Percentiles rank a stretch among this genome's conserved stretches.
Evolutionary conservation across 192 early-diverging fungal genomes (phyloP).

Genomic region (Linnemannia schmuckeri): DNA sequence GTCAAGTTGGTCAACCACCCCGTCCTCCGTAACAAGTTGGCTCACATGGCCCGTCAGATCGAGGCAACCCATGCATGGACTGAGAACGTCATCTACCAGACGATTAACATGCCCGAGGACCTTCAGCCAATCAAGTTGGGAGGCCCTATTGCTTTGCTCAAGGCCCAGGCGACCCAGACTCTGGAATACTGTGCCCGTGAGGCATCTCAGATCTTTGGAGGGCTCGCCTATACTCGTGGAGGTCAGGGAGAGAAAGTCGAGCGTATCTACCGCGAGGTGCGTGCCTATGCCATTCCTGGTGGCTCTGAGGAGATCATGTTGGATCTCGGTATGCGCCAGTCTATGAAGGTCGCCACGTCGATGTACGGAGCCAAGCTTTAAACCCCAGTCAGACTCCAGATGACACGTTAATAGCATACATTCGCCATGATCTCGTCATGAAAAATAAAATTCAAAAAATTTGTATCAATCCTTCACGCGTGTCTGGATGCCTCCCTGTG

Average conservation of each 20-base stretch:
- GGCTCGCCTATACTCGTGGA: conserved; percentile 84
- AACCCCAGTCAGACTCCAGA: neutral
- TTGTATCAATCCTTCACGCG: too few relatives aligned
- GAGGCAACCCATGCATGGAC: conserved; percentile 91
- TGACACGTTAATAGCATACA: neutral
- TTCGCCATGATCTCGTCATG: neutral
- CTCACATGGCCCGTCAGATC: conserved; percentile 86
- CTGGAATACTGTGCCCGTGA: conserved; percentile 91
- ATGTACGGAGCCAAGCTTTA: conserved; percentile 56
- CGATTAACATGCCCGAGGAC: conserved; percentile 72
- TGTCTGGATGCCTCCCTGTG: too few relatives aligned
- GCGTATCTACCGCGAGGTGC: conserved; percentile 88
- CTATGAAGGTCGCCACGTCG: conserved; percentile 67
- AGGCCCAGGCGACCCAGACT: conserved; percentile 88
- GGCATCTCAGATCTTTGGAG: conserved; percentile 94
- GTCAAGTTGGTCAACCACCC: conserved; percentile 89
- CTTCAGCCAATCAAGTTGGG: conserved; percentile 82
- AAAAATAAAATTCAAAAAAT: neutral
- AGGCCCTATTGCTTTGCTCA: conserved; percentile 88
- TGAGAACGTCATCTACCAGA: conserved; percentile 83
- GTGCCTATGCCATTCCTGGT: conserved; percentile 87
- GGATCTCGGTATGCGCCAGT: conserved; percentile 86
- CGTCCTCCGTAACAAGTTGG: conserved; percentile 84
- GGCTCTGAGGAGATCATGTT: conserved; percentile 93
- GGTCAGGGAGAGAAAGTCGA: conserved; percentile 83